Base-by-base conservation (phyloP, 192 early-diverging fungal species). In the Gonapodya prolifera region DNA sequence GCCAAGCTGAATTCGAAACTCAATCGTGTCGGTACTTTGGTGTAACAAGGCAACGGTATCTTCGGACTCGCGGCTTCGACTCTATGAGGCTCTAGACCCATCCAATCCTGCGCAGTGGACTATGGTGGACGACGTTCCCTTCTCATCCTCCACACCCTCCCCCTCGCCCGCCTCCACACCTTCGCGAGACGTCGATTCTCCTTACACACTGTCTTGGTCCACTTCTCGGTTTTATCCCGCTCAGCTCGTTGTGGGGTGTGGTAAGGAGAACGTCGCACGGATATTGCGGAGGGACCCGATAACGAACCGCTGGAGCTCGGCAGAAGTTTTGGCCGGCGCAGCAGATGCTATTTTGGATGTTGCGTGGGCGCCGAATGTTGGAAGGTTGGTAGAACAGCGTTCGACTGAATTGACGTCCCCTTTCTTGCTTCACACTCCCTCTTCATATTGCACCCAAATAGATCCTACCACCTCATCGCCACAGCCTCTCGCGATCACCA, bases 11-110 rank as follows among this genome's bases (percentile, higher is more conserved):
- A n/a, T 69, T n/a, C 13, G 45, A 69, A 69, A n/a, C 13, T 69
- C 45, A 16, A 69, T 8, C 8, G n/a, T 69, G 8, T 8, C 45
- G 8, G 13, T 16, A 69, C 45, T 23, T 34, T 23, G 35, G 29
- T 78, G n/a, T 1, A 70, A n/a, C 13, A 33, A 93, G 92, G 95
- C 95, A 0, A 84, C 91, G 1, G 86, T 85, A 70, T 89, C 91
- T 32, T 88, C 94, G 0, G 95, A 98, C 84, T 94, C 94, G 30
- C 84, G 87, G 28, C 87, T 96, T 32, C 83, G 93, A 75, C 92
- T 98, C 35, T 96, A 97, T 80, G 94, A 96, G 81, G 92, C 93
- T 0, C 82, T 89, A 78, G 93, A 96, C 78, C 86, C 91, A 1
- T 87, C 92, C 17, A 92, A 91, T 69, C 80, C 95, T 34, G 78